Percentiles rank a stretch among this genome's conserved stretches.
Conservation (phyloP, 2,329 filamentous ascomycete genomes). For the Calycina herbarum region DNA sequence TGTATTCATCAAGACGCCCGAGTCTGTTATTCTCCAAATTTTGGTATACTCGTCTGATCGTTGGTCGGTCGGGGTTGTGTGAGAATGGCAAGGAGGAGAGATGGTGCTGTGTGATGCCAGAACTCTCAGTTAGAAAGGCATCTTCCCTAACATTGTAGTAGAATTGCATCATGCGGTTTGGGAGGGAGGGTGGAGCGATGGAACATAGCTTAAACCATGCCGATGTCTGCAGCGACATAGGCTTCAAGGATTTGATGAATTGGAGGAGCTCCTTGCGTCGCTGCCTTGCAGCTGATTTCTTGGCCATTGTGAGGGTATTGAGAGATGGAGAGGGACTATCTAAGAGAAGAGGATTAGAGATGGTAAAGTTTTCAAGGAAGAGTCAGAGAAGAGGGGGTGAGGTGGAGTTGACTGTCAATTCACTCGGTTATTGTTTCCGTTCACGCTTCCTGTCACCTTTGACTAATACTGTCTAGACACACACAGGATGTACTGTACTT, state of each 20-base stretch:
- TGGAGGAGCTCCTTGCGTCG: background rate
- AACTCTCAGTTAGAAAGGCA: background rate
- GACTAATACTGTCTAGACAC: too few relatives aligned
- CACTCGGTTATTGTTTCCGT: too few relatives aligned
- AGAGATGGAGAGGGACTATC: background rate
- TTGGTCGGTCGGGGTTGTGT: background rate
- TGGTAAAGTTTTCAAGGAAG: too few relatives aligned
- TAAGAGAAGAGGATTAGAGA: background rate
- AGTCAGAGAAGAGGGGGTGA: too few relatives aligned
- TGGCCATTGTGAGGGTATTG: background rate
- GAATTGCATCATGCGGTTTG: background rate
- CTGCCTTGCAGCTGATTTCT: background rate
- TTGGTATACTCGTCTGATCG: background rate
- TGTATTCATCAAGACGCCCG: background rate
- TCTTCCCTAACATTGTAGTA: background rate
- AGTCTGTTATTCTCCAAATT: background rate
- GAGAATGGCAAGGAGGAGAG: background rate
- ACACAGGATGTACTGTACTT: too few relatives aligned
- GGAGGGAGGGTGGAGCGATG: background rate
- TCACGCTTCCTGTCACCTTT: too few relatives aligned
- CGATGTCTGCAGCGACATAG: background rate
- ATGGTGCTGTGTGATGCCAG: background rate
- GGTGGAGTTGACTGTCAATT: too few relatives aligned
- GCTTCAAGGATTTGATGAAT: background rate
- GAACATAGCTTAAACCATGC: background rate